Percentiles rank a stretch among this genome's conserved stretches.
Evolutionary conservation across 148 eudicot species (phyloP).

Genomic region (Heliosperma pusillum): DNA sequence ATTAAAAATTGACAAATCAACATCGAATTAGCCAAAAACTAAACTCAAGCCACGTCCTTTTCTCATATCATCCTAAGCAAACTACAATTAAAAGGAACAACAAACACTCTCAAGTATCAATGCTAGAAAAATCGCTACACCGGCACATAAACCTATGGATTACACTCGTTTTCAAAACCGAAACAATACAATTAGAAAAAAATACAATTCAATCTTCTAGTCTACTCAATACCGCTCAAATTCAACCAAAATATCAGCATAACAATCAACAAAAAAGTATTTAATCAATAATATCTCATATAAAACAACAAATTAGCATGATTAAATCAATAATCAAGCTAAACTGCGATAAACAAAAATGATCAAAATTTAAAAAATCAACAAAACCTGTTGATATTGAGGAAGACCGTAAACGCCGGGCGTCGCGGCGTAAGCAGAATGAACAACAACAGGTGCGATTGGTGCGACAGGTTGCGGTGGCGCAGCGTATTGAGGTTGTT

Average conservation of each 20-base stretch:
- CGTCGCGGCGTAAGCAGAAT: slow-evolving; percentile 28
- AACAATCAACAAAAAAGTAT: too few species aligned
- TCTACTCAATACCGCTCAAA: too few species aligned
- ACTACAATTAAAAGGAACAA: not conserved
- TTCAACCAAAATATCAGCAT: too few species aligned
- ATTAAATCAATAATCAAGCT: not conserved
- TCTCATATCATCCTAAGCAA: not conserved
- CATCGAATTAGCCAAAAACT: too few species aligned
- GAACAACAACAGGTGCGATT: slow-evolving; percentile 11
- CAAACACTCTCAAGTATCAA: too few species aligned
- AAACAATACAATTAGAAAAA: too few species aligned
- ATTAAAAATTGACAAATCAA: too few species aligned
- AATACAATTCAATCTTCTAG: too few species aligned
- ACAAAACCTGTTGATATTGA: slow-evolving; percentile 67
- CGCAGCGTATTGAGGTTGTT: slow-evolving; percentile 49
- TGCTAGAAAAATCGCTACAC: too few species aligned
- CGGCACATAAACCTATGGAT: not conserved
- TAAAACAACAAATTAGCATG: not conserved
- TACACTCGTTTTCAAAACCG: not conserved
- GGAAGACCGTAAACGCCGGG: slow-evolving; percentile 56
- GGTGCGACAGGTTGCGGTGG: slow-evolving; percentile 27
- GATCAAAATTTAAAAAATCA: too few species aligned
- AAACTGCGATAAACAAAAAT: not conserved
- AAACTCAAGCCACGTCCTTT: not conserved
- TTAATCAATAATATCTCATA: too few species aligned